Evolutionary conservation across 148 eudicot species (phyloP), one percentile per base, ranked within the genome.

Genomic region (Rhododendron ovatum): DNA sequence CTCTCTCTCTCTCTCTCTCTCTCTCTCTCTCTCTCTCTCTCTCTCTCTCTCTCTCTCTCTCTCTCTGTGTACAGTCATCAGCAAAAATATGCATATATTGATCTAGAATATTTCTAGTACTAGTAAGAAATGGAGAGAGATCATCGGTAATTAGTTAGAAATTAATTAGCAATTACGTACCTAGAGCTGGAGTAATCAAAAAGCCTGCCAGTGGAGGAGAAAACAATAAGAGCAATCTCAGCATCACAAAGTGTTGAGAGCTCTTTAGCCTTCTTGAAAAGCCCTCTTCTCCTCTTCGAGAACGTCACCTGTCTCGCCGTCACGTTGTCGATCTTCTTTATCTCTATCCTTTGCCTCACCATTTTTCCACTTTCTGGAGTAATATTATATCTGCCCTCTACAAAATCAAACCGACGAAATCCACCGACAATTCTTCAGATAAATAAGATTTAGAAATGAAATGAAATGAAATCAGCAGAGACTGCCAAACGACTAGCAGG

Each of bases 161-260:
- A 5, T 11, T 8, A 55, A 47, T 47, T 47, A 47, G 50, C 50
- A 47, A 55, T 17, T 55, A 17, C 61, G 22, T 2, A 87, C 88
- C 88, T 87, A 3, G 88, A 87, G 86, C 88, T 87, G 47, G 86
- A 77, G 59, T 83, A 87, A 47, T 87, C 82, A 47, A 63, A 87
- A n/a, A 87, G 88, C 83, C 78, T 87, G 14, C 88, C 88, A 1
- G 88, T 87, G 33, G 88, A 61, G 3, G 88, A 87, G 88, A 87
- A 87, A 61, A 87, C 88, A 63, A 87, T 77, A 22, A 87, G 85
- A 63, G 83, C 88, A 5, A 85, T 79, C 78, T 85, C 87, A 12
- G 88, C 88, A 57, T 86, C 88, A 59, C 88, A 86, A 5, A 87
- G 88, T 10, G 88, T 87, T 45, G 88, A 87, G 39, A 87, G 88